A percentile compares a stretch with the other conserved stretches of the same genome.
phyloP scores from a whole-genome alignment of 139 green algal species.

The Marvania coccoides region DNA sequence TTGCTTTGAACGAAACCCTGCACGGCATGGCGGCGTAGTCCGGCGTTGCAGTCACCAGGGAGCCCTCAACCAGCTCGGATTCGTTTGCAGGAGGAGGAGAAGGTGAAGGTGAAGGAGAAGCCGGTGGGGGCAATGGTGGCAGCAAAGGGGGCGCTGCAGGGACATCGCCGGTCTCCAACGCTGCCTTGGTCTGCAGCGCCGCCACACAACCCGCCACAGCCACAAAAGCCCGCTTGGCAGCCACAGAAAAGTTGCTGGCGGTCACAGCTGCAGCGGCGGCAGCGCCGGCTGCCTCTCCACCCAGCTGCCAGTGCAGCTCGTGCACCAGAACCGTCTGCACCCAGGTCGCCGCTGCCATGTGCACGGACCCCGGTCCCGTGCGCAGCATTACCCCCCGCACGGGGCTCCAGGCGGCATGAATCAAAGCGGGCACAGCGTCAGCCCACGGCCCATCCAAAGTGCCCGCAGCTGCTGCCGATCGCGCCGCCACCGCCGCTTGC shows the following conservation, averaged over 20 bases:
- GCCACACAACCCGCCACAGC: conserved; percentile 51
- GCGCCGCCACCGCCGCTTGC: conserved; percentile 14
- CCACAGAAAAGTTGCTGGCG: conserved; percentile 24
- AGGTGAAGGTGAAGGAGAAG: not conserved
- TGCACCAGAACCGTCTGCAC: conserved; percentile 32
- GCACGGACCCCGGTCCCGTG: conserved; percentile 19
- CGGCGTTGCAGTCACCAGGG: conserved; percentile 4
- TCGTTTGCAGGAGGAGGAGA: not conserved
- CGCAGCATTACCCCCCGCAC: conserved; percentile 23
- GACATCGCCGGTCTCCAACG: not conserved
- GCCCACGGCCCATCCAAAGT: conserved; percentile 55
- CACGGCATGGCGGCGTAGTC: conserved; percentile 25
- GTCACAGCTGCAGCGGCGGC: not conserved
- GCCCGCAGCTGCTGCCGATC: conserved; percentile 21
- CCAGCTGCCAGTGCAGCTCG: conserved; percentile 27
- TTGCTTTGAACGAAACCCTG: not conserved
- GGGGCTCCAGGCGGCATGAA: conserved; percentile 52
- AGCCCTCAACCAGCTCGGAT: conserved; percentile 14
- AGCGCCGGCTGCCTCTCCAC: not conserved
- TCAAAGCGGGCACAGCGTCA: conserved; percentile 60
- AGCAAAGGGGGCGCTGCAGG: not conserved
- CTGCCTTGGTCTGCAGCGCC: conserved; percentile 52
- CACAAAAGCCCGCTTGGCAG: conserved; percentile 44
- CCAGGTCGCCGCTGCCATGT: conserved; percentile 35
- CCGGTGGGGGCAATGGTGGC: not conserved